phyloP scores from a whole-genome alignment of 2,329 filamentous ascomycete genomes.

The Hypoxylon sp. region DNA sequence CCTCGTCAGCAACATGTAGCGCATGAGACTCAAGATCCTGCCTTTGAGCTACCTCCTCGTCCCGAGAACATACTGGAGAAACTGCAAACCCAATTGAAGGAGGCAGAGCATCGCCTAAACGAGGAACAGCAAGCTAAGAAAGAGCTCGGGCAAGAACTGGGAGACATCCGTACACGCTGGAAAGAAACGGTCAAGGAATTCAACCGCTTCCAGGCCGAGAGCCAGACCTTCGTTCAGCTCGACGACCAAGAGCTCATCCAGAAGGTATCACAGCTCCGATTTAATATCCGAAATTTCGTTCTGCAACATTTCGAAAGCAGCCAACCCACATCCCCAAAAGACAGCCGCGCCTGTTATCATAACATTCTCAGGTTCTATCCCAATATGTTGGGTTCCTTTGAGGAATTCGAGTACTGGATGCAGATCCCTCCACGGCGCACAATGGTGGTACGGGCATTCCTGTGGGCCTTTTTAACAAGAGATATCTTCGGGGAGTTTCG shows the following conservation, averaged over 20 bases:
- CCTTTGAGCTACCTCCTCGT: not conserved
- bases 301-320: not conserved
- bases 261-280: not conserved
- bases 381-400: not conserved
- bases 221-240: constrained; percentile 2
- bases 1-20: not conserved
- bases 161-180: constrained; percentile 1
- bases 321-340: not conserved
- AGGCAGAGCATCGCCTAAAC: not conserved
- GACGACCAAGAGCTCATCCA: constrained; percentile 1
- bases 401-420: constrained; percentile 3
- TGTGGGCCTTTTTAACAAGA: not conserved
- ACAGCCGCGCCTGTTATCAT: not conserved
- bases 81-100: not conserved
- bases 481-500: constrained; percentile 1
- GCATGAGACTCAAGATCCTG: not conserved
- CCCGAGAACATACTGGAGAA: not conserved
- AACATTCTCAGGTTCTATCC: not conserved
- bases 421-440: not conserved
- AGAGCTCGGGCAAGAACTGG: not conserved
- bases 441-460: not conserved
- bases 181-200: constrained; percentile 7
- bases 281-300: constrained; percentile 1
- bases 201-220: constrained; percentile 5
- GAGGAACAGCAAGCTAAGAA: not conserved